Base-by-base conservation (phyloP, 345 rosid genomes). In the Heritiera fomes region DNA sequence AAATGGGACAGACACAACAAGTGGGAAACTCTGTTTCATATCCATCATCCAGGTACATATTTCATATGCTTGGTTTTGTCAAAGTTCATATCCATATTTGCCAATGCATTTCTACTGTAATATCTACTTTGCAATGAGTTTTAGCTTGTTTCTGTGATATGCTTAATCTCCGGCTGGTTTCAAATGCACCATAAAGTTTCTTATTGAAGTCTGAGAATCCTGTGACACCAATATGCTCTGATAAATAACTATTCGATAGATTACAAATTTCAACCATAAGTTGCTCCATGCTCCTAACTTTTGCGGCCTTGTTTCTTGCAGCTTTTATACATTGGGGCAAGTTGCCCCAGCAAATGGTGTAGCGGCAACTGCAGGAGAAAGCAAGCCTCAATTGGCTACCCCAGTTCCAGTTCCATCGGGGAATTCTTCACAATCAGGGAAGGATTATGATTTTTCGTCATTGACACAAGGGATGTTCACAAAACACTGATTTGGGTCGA, bases 361-460 rank as follows among this genome's bases (percentile, higher is more conserved):
- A 78, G 76, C 84, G 18, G 76, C 84, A 15, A 81, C 79, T 40
- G 59, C 82, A 1, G 86, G 84, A 75, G 80, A 78, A 55, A 85
- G 84, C 41, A 89, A 88, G 79, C 81, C 91, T 28, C 97, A 87
- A 80, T 65, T 93, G 6, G 77, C 95, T 80, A 43, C 88, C 11
- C 71, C 90, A 17, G 78, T 82, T 40, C 71, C 90, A 17, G 78
- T 82, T 40, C 71, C 86, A 71, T 82, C 89, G 2, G 73, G 87
- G 3, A 76, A 87, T 69, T 72, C 93, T 45, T 83, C 91, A 53
- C n/a, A 15, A 15, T 53, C 58, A 6, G 92, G 82, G 20, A 94
- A 94, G 82, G 98, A 94, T 52, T 88, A 82, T 23, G 98, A 96
- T 87, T 96, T 96, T 87, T 94, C 99, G 47, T 92, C 97, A 12